Conservation (phyloP, 805 yeast species). For the Teunomyces aglyptinius region DNA sequence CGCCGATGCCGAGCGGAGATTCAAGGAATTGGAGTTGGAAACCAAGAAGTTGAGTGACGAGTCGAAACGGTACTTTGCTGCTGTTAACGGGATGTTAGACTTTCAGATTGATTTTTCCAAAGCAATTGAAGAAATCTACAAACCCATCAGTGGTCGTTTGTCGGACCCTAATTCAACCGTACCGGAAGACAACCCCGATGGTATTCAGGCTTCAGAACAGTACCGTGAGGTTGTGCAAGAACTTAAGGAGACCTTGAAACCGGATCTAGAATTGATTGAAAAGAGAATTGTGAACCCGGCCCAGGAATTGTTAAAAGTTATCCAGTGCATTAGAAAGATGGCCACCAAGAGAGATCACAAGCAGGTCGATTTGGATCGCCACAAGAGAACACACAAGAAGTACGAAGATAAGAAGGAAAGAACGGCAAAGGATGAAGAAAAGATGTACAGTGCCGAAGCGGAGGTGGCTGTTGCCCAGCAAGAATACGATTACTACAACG, state of each 20-base stretch:
- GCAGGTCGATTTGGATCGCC: conserved; percentile 90
- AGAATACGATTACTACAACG: conserved; percentile 94
- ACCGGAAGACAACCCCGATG: conserved; percentile 95
- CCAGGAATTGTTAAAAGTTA: conserved; percentile 80
- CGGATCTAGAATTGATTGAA: conserved; percentile 91
- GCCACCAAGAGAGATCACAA: conserved; percentile 94
- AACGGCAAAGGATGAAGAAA: conserved; percentile 88
- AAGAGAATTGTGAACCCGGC: conserved; percentile 88
- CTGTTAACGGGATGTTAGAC: conserved; percentile 90
- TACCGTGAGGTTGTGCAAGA: conserved; percentile 86
- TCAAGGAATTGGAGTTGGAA: conserved; percentile 85
- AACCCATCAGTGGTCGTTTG: conserved; percentile 90
- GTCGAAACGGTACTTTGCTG: conserved; percentile 83
- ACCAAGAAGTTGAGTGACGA: conserved; percentile 88
- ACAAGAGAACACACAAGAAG: conserved; percentile 64
- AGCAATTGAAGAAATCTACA: conserved; percentile 92
- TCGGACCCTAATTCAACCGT: conserved; percentile 84
- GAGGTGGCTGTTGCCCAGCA: conserved; percentile 89
- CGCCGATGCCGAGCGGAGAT: conserved; percentile 93
- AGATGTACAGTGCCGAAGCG: conserved; percentile 82
- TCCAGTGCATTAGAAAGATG: conserved; percentile 85
- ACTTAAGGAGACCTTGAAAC: conserved; percentile 79
- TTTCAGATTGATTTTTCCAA: conserved; percentile 95
- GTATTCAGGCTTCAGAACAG: conserved; percentile 90
- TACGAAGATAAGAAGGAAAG: conserved; percentile 80